A percentile compares a stretch with the other conserved stretches of the same genome.
Evolutionary conservation across 1,139 yeast genomes (phyloP).

Genomic region (Citeromyces siamensis): DNA sequence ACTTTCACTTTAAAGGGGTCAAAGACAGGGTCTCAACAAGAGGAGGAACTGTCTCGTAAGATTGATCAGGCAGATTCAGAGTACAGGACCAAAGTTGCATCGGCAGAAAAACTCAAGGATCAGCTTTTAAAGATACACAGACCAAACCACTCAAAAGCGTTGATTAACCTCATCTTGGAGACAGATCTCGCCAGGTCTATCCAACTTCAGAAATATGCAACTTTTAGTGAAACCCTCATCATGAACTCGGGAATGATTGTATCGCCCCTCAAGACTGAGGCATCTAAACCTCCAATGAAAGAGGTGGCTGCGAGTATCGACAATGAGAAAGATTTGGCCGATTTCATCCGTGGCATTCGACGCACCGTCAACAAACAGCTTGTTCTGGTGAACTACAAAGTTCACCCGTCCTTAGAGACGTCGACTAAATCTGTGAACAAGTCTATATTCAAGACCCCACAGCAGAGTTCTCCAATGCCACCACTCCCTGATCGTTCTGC

Average conservation of each 20-base stretch:
- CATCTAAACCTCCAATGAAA: constrained; percentile 55
- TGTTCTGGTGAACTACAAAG: constrained; percentile 61
- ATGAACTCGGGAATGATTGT: constrained; percentile 79
- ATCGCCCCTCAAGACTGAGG: constrained; percentile 47
- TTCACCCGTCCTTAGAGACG: constrained; percentile 53
- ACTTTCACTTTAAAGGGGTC: constrained; percentile 67
- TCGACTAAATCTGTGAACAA: constrained; percentile 6
- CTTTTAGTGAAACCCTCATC: constrained; percentile 72
- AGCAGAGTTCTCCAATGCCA: constrained; percentile 7
- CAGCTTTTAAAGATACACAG: constrained; percentile 64
- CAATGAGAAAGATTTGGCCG: constrained; percentile 71
- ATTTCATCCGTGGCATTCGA: constrained; percentile 36
- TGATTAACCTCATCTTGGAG: constrained; percentile 72
- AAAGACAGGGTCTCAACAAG: constrained; percentile 78
- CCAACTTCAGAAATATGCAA: constrained; percentile 81
- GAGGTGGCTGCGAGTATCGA: constrained; percentile 65
- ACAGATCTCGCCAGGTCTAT: constrained; percentile 82
- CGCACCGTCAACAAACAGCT: constrained; percentile 25
- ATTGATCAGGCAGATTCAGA: constrained; percentile 81
- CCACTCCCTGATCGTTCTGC: constrained; percentile 3
- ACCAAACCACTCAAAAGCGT: constrained; percentile 62
- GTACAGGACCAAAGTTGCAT: constrained; percentile 63
- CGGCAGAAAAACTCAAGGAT: constrained; percentile 62
- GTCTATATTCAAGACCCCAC: neutral
- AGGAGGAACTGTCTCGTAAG: constrained; percentile 75